Evolutionary conservation across 148 eudicot species (phyloP).

Genomic region (Vaccinium darrowii): DNA sequence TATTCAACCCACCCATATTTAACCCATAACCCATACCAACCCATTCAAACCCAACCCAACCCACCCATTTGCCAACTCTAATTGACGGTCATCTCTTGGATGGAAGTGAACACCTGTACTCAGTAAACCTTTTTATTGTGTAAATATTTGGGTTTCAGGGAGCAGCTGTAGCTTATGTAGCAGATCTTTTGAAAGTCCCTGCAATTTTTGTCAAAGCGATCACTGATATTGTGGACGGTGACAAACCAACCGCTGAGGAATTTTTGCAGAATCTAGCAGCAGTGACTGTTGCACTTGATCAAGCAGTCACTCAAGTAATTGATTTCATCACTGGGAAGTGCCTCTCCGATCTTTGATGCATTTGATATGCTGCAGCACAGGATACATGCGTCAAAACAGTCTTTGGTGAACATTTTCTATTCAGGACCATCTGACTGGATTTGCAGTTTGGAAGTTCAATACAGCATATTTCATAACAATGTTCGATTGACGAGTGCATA

Average conservation of each 20-base stretch:
- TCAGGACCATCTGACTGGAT: neutral
- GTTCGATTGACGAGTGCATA: neutral
- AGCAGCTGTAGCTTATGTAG: conserved; percentile 92
- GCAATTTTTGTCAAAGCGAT: conserved; percentile 86
- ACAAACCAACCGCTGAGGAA: conserved; percentile 87
- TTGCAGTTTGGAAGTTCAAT: neutral
- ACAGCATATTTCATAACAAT: neutral
- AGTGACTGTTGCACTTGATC: conserved; percentile 71
- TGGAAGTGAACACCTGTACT: neutral
- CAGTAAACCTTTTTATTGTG: conserved; percentile 2
- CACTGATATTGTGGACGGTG: conserved; percentile 89
- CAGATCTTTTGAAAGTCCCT: conserved; percentile 81
- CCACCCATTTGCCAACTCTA: too few species aligned
- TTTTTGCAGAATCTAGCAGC: conserved; percentile 71
- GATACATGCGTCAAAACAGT: neutral
- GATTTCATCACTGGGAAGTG: conserved; percentile 79
- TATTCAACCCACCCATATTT: too few species aligned
- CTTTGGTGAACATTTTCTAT: neutral
- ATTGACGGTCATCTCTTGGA: neutral
- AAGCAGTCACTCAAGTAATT: conserved; percentile 54
- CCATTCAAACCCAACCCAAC: too few species aligned
- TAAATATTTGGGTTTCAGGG: conserved; percentile 52
- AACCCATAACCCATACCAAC: too few species aligned
- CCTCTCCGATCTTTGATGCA: conserved; percentile 58
- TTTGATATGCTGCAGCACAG: neutral